Conservation (phyloP, 2,329 filamentous ascomycete species). For the Penicillium sp. region DNA sequence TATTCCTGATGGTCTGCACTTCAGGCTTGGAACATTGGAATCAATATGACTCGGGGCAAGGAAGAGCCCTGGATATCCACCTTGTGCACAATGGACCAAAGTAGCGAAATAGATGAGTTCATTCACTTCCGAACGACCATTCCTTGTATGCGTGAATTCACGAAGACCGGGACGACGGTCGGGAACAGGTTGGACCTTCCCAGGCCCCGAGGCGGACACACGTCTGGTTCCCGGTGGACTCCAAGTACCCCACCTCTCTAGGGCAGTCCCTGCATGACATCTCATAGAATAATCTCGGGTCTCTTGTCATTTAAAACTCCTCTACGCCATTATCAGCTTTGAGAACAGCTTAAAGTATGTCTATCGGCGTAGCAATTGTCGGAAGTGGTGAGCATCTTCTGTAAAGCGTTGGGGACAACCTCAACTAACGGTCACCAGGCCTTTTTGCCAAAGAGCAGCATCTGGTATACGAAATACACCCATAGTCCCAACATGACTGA, state of each 20-base stretch:
- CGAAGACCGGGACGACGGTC: slow-evolving; percentile 1
- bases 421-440: slow-evolving; percentile 29
- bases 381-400: slow-evolving; percentile 45
- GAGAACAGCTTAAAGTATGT: slow-evolving; percentile 21
- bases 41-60: no score
- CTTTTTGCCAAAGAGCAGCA: slow-evolving; percentile 60
- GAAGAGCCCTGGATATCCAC: not conserved
- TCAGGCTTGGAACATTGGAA: no score
- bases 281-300: not conserved
- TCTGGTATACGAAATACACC: slow-evolving; percentile 36
- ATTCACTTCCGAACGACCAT: not conserved
- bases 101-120: not conserved
- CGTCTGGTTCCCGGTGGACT: slow-evolving; percentile 1
- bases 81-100: not conserved
- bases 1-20: no score
- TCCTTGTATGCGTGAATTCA: not conserved
- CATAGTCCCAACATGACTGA: slow-evolving; percentile 3
- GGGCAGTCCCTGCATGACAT: slow-evolving; percentile 11
- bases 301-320: not conserved
- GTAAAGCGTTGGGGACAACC: not conserved
- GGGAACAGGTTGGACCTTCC: slow-evolving; percentile 20
- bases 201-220: slow-evolving; percentile 5
- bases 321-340: not conserved
- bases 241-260: slow-evolving; percentile 11
- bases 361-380: slow-evolving; percentile 52